These are phyloP conservation scores for Lactarius deliciosus DNA, from an alignment of 768 basidiomycete species.

Conservation along the genomic window DNA sequence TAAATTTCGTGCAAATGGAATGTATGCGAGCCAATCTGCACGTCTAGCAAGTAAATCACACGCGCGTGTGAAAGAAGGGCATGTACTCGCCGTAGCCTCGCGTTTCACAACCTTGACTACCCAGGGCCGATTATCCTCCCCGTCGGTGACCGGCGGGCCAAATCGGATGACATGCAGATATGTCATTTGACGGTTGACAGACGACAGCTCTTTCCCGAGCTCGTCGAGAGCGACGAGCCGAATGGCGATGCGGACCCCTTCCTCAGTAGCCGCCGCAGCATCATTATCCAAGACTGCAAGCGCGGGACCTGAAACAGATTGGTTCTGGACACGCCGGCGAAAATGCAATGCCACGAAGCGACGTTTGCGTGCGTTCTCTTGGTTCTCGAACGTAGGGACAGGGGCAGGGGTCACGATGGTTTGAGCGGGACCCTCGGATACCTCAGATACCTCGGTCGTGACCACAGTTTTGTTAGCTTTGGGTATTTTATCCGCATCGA, in stretches of 20 bases:
- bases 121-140: slow-evolving; percentile 68
- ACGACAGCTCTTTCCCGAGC: slow-evolving; percentile 62
- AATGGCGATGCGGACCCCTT: slow-evolving; percentile 68
- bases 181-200: slow-evolving; percentile 83
- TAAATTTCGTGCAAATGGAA: slow-evolving; percentile 97
- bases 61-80: slow-evolving; percentile 10
- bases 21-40: slow-evolving; percentile 84
- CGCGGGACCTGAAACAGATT: slow-evolving; percentile 70
- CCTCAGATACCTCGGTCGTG: slow-evolving; percentile 11
- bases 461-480: slow-evolving; percentile 15
- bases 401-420: slow-evolving; percentile 30
- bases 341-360: slow-evolving; percentile 71
- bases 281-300: slow-evolving; percentile 77
- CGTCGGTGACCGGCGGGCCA: slow-evolving; percentile 42
- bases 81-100: slow-evolving; percentile 68
- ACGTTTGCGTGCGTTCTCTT: slow-evolving; percentile 39
- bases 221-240: slow-evolving; percentile 79
- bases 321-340: slow-evolving; percentile 47
- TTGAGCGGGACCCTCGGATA: slow-evolving; percentile 1
- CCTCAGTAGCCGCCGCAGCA: slow-evolving; percentile 36
- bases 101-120: slow-evolving; percentile 90
- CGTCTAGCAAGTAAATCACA: slow-evolving; percentile 5
- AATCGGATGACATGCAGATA: slow-evolving; percentile 83
- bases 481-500: not conserved
- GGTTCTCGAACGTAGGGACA: slow-evolving; percentile 31